Evolutionary conservation across 192 early-diverging fungal species (phyloP), one percentile per base, ranked within the genome.

Genomic region (Backusella westeae): DNA sequence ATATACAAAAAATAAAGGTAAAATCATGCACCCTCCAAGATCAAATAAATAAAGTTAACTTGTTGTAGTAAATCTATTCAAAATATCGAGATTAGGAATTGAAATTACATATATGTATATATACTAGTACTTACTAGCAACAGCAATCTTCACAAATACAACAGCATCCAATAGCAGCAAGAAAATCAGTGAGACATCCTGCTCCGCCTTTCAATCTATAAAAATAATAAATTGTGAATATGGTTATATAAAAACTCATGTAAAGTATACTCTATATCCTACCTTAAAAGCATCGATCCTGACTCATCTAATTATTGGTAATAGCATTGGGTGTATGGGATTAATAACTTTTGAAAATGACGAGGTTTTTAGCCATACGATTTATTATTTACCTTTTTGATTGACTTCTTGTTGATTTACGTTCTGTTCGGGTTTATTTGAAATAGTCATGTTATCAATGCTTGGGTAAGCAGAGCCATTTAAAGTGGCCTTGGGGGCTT

Each of bases 141-240:
- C 56, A 63, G 12, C 56, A 63, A 63, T 63, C 56, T 63, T 63
- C 56, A 26, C 56, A 63, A 29, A 63, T 1, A 63, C 56, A 63
- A 29, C 56, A 63, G 26, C 56, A 63, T 63, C 56, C 56, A 63
- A 63, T 63, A 26, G 56, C 56, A 63, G 56, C 56, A 29, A 63
- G 56, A 9, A 63, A 63, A 26, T 63, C 56, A 29, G 56, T 63
- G 26, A 63, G 6, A 12, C 56, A 63, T 26, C 56, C 56, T 63
- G 56, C 56, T 4, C 56, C 56, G 26, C 56, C 56, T 63, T 63
- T 63, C 21, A 63, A 63, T 63, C 56, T 63, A 14, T 23, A 63
- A 63, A 63, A 8, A 14, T 14, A 59, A 59, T 26, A 26, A 63
- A 26, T 10, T 29, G 12, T 63, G 4, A 59, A 29, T 63, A 63